Evolutionary conservation across 1,139 yeast genomes (phyloP).

Genomic region (Yamadazyma triangularis): DNA sequence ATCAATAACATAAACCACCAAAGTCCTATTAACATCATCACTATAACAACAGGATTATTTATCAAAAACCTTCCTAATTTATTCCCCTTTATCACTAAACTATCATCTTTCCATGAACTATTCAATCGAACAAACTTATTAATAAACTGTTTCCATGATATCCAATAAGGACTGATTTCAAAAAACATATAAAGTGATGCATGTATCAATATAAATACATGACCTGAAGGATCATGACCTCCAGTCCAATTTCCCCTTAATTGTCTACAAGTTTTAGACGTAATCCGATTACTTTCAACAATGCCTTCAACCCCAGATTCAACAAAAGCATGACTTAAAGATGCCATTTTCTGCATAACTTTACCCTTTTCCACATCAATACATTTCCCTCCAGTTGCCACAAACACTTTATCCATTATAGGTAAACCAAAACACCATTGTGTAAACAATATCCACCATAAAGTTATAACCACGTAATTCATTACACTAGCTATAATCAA

Average conservation of each 20-base stretch:
- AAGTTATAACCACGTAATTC: conserved; percentile 52
- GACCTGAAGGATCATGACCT: conserved; percentile 97
- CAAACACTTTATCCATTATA: conserved; percentile 80
- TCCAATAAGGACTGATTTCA: conserved; percentile 51
- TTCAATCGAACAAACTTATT: conserved; percentile 3
- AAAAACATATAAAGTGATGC: conserved; percentile 66
- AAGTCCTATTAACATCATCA: conserved; percentile 42
- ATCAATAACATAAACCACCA: conserved; percentile 90
- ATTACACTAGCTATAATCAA: conserved; percentile 18
- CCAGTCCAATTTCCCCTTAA: conserved; percentile 78
- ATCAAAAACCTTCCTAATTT: background rate
- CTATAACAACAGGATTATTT: conserved; percentile 40
- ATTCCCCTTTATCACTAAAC: too few species aligned
- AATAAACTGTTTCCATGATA: conserved; percentile 13
- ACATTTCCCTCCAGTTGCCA: conserved; percentile 82
- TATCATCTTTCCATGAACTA: too few species aligned
- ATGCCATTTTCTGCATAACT: conserved; percentile 1
- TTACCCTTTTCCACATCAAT: conserved; percentile 13
- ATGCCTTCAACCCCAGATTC: conserved; percentile 6
- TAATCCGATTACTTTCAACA: conserved; percentile 19
- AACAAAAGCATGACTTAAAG: conserved; percentile 5
- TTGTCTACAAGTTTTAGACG: conserved; percentile 55
- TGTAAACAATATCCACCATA: conserved; percentile 80
- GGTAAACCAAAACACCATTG: conserved; percentile 91
- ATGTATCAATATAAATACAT: conserved; percentile 74